Conservation (phyloP, 2,329 filamentous ascomycete species). For the Pyricularia pennisetigena region DNA sequence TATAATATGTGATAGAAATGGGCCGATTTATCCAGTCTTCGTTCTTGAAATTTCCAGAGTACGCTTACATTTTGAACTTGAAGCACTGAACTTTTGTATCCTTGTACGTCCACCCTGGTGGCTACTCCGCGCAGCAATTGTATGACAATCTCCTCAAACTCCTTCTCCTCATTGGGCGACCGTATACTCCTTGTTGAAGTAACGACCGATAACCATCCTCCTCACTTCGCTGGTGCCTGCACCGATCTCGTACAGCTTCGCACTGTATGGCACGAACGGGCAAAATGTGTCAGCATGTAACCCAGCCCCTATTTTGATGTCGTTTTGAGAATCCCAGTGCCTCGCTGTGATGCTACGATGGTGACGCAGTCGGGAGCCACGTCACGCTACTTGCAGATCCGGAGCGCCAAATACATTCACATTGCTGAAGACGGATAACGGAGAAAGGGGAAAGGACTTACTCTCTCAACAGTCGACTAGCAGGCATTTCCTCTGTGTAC, state of each 20-base stretch:
- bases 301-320: not conserved
- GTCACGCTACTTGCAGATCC: not conserved
- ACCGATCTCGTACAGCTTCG: conserved; percentile 88
- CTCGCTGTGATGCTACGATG: not conserved
- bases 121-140: not conserved
- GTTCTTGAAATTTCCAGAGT: not conserved
- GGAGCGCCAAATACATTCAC: not conserved
- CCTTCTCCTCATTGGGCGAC: not conserved
- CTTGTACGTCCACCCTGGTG: not conserved
- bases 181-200: conserved; percentile 79
- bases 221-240: conserved; percentile 92
- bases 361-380: not conserved
- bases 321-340: not conserved
- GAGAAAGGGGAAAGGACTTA: conserved; percentile 23
- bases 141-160: not conserved
- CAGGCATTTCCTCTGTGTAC: conserved; percentile 91
- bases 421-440: not conserved
- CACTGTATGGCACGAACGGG: conserved; percentile 26
- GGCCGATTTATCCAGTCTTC: not conserved
- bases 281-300: conserved; percentile 17
- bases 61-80: not conserved
- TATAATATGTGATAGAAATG: not conserved
- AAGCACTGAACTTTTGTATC: not conserved
- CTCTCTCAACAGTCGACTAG: conserved; percentile 71
- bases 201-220: conserved; percentile 86